Percentiles rank a stretch among this genome's conserved stretches.
phyloP scores from a whole-genome alignment of 2,329 filamentous ascomycete species.

The Trichophyton verrucosum region DNA sequence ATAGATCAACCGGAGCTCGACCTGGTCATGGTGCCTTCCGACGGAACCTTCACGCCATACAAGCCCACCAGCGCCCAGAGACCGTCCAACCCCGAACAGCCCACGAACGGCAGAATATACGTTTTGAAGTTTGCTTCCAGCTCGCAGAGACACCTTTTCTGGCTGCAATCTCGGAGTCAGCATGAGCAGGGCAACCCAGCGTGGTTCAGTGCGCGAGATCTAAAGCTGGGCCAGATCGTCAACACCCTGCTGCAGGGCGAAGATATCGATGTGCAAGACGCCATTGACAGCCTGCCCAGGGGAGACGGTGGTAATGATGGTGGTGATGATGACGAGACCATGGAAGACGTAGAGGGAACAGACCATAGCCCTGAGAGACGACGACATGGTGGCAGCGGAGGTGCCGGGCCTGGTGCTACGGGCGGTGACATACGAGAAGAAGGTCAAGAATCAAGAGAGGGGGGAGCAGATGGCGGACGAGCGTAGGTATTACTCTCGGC shows the following conservation, averaged over 20 bases:
- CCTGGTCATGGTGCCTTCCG: slow-evolving; percentile 82
- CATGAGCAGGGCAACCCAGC: slow-evolving; percentile 55
- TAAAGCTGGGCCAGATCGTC: slow-evolving; percentile 78
- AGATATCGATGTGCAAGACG: slow-evolving; percentile 64
- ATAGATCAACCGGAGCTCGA: slow-evolving; percentile 69
- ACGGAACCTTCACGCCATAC: slow-evolving; percentile 79
- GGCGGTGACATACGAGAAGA: slow-evolving; percentile 87
- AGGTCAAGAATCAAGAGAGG: slow-evolving; percentile 75
- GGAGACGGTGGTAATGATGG: slow-evolving; percentile 36
- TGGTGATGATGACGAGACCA: slow-evolving; percentile 58
- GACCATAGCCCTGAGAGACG: slow-evolving; percentile 44
- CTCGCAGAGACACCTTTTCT: slow-evolving; percentile 84
- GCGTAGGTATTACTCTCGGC: slow-evolving; percentile 69
- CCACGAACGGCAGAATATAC: slow-evolving; percentile 76
- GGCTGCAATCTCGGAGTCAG: slow-evolving; percentile 87
- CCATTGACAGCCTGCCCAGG: slow-evolving; percentile 54
- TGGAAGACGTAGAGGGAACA: slow-evolving; percentile 60
- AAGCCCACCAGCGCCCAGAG: slow-evolving; percentile 47
- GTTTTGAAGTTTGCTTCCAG: slow-evolving; percentile 88
- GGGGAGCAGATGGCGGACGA: slow-evolving; percentile 92
- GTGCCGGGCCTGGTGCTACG: slow-evolving; percentile 74
- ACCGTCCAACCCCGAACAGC: slow-evolving; percentile 49
- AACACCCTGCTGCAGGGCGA: slow-evolving; percentile 76
- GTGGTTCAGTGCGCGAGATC: slow-evolving; percentile 74
- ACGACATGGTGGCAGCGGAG: slow-evolving; percentile 54